Percentiles rank a stretch among this genome's conserved stretches.
Conservation (phyloP, 2,329 filamentous ascomycete genomes). For the Ophiognomonia clavigignenti-juglandacearum region DNA sequence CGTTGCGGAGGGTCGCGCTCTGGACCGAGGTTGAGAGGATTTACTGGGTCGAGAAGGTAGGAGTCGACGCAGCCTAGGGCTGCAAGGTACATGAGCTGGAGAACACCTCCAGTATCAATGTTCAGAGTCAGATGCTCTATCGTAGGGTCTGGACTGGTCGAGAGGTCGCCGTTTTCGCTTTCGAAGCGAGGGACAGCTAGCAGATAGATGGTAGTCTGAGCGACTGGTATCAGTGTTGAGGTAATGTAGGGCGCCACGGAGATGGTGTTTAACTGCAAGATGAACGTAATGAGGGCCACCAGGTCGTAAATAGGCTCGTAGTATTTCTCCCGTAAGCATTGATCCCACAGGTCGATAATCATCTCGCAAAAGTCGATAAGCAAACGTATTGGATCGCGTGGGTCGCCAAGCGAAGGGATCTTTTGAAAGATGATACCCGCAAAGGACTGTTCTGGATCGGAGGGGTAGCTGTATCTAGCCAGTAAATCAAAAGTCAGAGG, state of each 20-base stretch:
- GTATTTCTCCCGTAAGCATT: slow-evolving; percentile 59
- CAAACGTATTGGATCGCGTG: slow-evolving; percentile 46
- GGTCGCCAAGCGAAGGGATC: slow-evolving; percentile 53
- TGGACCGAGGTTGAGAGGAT: slow-evolving; percentile 17
- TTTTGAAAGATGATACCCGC: slow-evolving; percentile 64
- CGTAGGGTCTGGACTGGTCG: slow-evolving; percentile 32
- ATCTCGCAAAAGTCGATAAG: slow-evolving; percentile 60
- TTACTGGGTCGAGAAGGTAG: slow-evolving; percentile 10
- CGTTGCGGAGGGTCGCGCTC: slow-evolving; percentile 25
- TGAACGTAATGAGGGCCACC: slow-evolving; percentile 58
- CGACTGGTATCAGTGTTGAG: slow-evolving; percentile 48
- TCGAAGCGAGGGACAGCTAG: slow-evolving; percentile 53
- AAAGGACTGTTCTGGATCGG: slow-evolving; percentile 55
- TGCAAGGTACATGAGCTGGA: slow-evolving; percentile 62
- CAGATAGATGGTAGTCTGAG: slow-evolving; percentile 55
- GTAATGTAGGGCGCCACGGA: slow-evolving; percentile 56
- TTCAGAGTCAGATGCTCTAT: slow-evolving; percentile 44
- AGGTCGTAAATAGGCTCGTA: slow-evolving; percentile 62
- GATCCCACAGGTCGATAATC: slow-evolving; percentile 63
- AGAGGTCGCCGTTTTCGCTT: slow-evolving; percentile 43
- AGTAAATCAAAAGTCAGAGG: slow-evolving; percentile 65
- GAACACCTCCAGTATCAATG: slow-evolving; percentile 57
- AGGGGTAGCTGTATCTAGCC: slow-evolving; percentile 60
- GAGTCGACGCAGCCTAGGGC: slow-evolving; percentile 49
- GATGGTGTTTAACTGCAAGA: slow-evolving; percentile 56